A percentile compares a stretch with the other conserved stretches of the same genome.
Evolutionary conservation across 768 basidiomycete genomes (phyloP).

Genomic region (Sarcodon aspratus): DNA sequence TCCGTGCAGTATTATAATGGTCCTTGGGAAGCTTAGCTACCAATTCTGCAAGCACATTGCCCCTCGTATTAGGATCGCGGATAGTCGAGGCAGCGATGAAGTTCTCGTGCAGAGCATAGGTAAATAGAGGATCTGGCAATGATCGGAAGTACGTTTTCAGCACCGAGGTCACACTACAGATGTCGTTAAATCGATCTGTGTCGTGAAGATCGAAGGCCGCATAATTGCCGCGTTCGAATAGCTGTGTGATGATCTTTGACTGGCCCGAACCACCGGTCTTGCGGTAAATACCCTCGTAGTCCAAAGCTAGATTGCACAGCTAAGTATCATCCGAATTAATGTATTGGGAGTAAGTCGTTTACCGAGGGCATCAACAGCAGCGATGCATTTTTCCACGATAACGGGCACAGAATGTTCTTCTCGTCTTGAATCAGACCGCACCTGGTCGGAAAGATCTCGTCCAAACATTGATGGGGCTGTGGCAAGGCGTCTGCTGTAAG

Average conservation of each 20-base stretch:
- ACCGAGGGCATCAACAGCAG: constrained; percentile 85
- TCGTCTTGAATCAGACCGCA: constrained; percentile 49
- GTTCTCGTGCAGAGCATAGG: constrained; percentile 82
- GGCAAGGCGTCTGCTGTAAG: constrained; percentile 7
- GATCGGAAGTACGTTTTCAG: constrained; percentile 93
- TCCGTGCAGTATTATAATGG: constrained; percentile 77
- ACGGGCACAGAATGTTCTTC: constrained; percentile 63
- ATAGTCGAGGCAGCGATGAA: constrained; percentile 73
- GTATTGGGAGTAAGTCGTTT: constrained; percentile 12
- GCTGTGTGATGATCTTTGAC: constrained; percentile 84
- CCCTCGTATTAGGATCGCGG: constrained; percentile 50
- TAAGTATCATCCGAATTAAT: neutral
- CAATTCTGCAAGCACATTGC: constrained; percentile 49
- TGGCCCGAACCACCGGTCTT: constrained; percentile 92
- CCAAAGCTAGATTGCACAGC: constrained; percentile 45
- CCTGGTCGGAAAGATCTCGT: constrained; percentile 78
- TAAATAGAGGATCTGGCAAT: constrained; percentile 85
- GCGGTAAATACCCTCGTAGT: constrained; percentile 97
- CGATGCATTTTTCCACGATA: constrained; percentile 93
- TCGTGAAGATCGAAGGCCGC: constrained; percentile 80
- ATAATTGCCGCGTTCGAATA: constrained; percentile 92
- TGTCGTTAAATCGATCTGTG: constrained; percentile 88
- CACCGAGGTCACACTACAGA: constrained; percentile 92
- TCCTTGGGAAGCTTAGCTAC: constrained; percentile 72
- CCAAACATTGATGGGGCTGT: constrained; percentile 92